A percentile compares a stretch with the other conserved stretches of the same genome.
These are phyloP conservation scores for Rhodotorula babjevae DNA, from an alignment of 768 basidiomycete genomes.

Conservation along the genomic window DNA sequence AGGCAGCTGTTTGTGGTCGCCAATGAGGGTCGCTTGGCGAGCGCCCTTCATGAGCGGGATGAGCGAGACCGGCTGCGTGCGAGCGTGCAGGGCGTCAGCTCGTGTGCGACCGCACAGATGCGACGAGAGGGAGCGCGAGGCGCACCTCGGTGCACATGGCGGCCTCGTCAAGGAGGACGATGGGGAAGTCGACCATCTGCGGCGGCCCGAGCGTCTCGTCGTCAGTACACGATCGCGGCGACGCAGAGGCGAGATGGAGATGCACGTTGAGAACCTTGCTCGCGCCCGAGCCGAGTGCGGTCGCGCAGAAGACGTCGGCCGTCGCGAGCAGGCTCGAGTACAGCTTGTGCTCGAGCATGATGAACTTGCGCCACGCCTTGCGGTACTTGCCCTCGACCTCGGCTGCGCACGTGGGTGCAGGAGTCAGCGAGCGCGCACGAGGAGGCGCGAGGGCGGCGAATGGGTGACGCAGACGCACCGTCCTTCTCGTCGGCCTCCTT, in stretches of 20 bases:
- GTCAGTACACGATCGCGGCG: too few relatives aligned
- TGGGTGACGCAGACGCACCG: background rate
- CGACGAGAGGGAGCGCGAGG: too few relatives aligned
- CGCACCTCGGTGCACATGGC: conserved; percentile 80
- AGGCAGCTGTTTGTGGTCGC: conserved; percentile 94
- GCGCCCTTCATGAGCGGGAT: conserved; percentile 92
- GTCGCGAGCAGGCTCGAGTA: conserved; percentile 59
- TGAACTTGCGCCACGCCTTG: conserved; percentile 52
- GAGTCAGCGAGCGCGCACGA: background rate
- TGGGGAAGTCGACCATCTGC: conserved; percentile 68
- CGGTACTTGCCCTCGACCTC: conserved; percentile 45
- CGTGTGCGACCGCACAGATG: too few relatives aligned
- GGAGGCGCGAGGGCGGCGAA: background rate
- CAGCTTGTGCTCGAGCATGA: conserved; percentile 61
- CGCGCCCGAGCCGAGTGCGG: conserved; percentile 32
- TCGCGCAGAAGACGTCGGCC: conserved; percentile 62
- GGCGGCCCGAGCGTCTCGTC: background rate
- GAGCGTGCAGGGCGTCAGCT: too few relatives aligned
- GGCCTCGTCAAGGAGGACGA: conserved; percentile 91
- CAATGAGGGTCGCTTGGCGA: conserved; percentile 77
- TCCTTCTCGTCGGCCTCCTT: background rate
- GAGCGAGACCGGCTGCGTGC: conserved; percentile 63
- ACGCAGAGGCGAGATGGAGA: background rate
- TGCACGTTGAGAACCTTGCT: conserved; percentile 27
- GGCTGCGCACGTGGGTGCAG: background rate